Evolutionary conservation across 805 yeast species (phyloP), one percentile per base, ranked within the genome.

Genomic region (Metschnikowia santaceciliae): DNA sequence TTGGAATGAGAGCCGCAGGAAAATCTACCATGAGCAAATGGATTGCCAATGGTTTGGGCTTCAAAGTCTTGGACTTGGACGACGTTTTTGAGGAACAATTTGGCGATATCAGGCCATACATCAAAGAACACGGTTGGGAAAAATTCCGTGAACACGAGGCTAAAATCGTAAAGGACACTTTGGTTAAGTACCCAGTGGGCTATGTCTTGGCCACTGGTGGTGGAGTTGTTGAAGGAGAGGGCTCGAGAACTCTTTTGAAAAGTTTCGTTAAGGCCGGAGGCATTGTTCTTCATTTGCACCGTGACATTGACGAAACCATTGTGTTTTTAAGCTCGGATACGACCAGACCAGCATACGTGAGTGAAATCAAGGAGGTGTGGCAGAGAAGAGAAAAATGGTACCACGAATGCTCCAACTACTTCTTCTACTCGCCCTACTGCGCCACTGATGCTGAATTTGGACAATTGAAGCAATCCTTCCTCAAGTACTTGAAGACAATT

Each of bases 1-100:
- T 94, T 65, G 99, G 99, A 40, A 94, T 94, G 99, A 81, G 99
- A 66, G 99, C 97, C 17, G 96, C 97, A 20, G 99, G 99, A 19
- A 94, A 94, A 69, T 81, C 96, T 3, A 86, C 96, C 1, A 77
- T 90, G 61, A 84, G 96, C 39, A 77, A 80, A 54, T 86, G 96
- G 85, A 81, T 88, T 58, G 84, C 96, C 7, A 69, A 78, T 30
- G 75, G 79, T 33, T 71, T 89, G 50, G 91, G 88, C 19, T 84
- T 83, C 70, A 68, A 76, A 49, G 77, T 86, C 49, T 64, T 88
- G 36, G 99, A 94, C 62, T 70, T 92, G 52, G 99, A 94, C 66
- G 72, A 75, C 11, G 76, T 78, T 23, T 79, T 92, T 54, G 96
- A 88, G 60, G 71, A 76, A 44, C 71, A 71, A 46, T 62, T 71